Percentiles rank a stretch among this genome's conserved stretches.
phyloP scores from a whole-genome alignment of 2,329 filamentous ascomycete genomes.

The Cucurbitaria berberidis region DNA sequence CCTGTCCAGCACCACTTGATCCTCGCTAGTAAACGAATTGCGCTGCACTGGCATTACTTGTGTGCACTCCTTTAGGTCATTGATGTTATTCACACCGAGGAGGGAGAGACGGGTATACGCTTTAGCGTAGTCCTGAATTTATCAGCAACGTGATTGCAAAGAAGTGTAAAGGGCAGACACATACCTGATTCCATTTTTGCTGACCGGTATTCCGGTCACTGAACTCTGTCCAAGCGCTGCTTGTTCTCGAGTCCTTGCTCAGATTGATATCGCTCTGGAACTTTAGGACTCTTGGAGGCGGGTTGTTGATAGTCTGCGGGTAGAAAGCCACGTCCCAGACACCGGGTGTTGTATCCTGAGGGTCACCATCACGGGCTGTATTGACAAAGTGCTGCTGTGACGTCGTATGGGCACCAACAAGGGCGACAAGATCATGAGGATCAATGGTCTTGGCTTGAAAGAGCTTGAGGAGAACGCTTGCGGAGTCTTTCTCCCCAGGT shows the following conservation, averaged over 20 bases:
- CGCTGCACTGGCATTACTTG: conserved; percentile 53
- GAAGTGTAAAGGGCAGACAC: neutral
- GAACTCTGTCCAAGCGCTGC: conserved; percentile 42
- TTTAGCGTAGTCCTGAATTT: conserved; percentile 54
- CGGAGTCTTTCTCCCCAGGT: conserved; percentile 40
- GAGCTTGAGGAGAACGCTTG: conserved; percentile 44
- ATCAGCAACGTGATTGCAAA: neutral
- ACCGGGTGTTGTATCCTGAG: conserved; percentile 47
- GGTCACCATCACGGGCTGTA: conserved; percentile 38
- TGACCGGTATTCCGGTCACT: conserved; percentile 30
- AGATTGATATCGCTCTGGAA: conserved; percentile 47
- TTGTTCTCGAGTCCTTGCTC: conserved; percentile 42
- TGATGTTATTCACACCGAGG: conserved; percentile 64
- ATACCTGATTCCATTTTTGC: conserved; percentile 44
- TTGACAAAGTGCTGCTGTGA: conserved; percentile 48
- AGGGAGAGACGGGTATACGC: conserved; percentile 63
- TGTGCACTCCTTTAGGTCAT: conserved; percentile 62
- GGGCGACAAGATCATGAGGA: conserved; percentile 45
- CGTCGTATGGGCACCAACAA: conserved; percentile 49
- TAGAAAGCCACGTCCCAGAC: conserved; percentile 49
- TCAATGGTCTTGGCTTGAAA: conserved; percentile 50
- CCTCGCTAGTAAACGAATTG: conserved; percentile 32
- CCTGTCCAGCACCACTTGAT: conserved; percentile 37
- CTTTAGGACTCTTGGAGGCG: conserved; percentile 44
- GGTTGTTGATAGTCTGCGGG: conserved; percentile 35